Evolutionary conservation across 768 basidiomycete species (phyloP), one percentile per base, ranked within the genome.

Genomic region (Mrakia blollopis): DNA sequence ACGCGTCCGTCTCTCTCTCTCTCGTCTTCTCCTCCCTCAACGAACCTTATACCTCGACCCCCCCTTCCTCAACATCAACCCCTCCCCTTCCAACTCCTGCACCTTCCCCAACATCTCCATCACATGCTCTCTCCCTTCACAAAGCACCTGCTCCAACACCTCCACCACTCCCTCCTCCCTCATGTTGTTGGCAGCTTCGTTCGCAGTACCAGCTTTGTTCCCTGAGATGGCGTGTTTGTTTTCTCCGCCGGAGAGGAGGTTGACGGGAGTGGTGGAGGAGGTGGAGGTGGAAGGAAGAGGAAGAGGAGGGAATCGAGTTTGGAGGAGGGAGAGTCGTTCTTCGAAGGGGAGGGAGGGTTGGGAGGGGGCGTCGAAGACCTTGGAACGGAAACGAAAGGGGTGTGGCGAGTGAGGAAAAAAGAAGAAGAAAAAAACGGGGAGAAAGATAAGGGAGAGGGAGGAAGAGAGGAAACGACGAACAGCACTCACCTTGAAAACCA

Each of bases 271-370:
- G n/a, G n/a, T n/a, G n/a, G n/a, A n/a, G n/a, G n/a, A n/a, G n/a
- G n/a, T n/a, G n/a, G n/a, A n/a, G n/a, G n/a, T n/a, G n/a, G n/a
- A n/a, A n/a, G n/a, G n/a, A n/a, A n/a, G n/a, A n/a, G n/a, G n/a
- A 14, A 3, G 60, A n/a, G n/a, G 30, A 57, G 13, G 57, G 30
- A 35, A 32, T 0, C 62, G 30, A 9, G n/a, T 35, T 14, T 63
- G 62, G 35, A 63, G 62, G 62, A 63, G 30, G 30, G 62, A n/a
- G 62, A 63, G 62, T 37, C 62, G 62, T 32, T 63, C 62, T 37
- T 63, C 62, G 62, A 63, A 63, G 21, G 62, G 10, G 35, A 63
- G 62, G 14, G n/a, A 8, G 32, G 62, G n/a, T n/a, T n/a, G 37
- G 16, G 62, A 37, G 62, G 30, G 62, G 18, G 35, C 62, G 32